Base-by-base conservation (phyloP, 345 rosid species). In the Rhizophora mangle region DNA sequence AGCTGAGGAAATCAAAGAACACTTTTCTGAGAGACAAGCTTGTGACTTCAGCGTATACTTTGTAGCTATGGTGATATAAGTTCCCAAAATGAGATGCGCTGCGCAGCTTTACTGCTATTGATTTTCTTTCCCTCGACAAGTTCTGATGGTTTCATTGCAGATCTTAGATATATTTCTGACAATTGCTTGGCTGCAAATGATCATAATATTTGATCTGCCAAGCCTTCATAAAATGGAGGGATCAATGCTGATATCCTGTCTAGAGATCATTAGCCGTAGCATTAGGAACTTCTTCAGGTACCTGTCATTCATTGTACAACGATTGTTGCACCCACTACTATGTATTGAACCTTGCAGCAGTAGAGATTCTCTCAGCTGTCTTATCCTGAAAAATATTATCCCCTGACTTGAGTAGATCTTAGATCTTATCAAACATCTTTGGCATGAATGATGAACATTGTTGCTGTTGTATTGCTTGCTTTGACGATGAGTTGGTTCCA, bases 201-300 rank as follows among this genome's bases (percentile, higher is more conserved):
- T 91, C 49, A 64, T 87, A 56, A 88, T 73, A 67, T 82, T 87
- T 71, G 86, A 76, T 7, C 64, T 82, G 70, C 77, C 9, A 5
- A 65, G 82, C 1, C 81, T 85, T 70, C 81, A 84, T 27, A 82
- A 83, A 70, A 71, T 86, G 73, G 85, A 83, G 0, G 74, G 75
- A 21, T 68, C 85, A 21, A 78, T 82, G 8, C 52, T 80, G 15
- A 73, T 81, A 34, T 77, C 95, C 55, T 84, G 87, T 71, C 82
- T 88, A 24, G 97, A 88, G 75, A 82, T 86, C 15, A 67, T 87
- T 62, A 83, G 92, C 20, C 82, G 89, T 0, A 91, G 89, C 55
- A 79, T 88, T 49, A 89, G 95, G 95, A 89, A 80, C 73, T 91
- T 91, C 81, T 89, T 89, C 86, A 87, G 92, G 96, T 88, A 74